phyloP scores from a whole-genome alignment of 805 yeast genomes.

The Torulaspora delbrueckii region DNA sequence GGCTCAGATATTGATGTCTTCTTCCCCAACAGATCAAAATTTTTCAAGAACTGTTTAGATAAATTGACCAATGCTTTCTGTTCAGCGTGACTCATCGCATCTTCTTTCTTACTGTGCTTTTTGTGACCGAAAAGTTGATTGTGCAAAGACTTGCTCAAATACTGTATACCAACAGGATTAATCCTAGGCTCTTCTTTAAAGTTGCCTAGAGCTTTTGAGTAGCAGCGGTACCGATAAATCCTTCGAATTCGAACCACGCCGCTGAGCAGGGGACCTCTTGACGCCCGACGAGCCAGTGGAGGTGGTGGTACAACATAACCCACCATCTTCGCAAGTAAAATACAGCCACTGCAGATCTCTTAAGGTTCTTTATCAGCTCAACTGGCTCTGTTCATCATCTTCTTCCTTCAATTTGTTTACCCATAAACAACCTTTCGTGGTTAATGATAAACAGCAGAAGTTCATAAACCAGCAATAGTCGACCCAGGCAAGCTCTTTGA shows the following conservation, averaged over 20 bases:
- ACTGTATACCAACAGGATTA: slow-evolving; percentile 79
- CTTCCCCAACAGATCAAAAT: slow-evolving; percentile 70
- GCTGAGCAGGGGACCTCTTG: not conserved
- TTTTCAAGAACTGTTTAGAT: slow-evolving; percentile 54
- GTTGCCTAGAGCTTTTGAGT: not conserved
- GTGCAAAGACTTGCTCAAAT: slow-evolving; percentile 56
- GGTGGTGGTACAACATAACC: not conserved
- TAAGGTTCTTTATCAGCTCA: too few species aligned
- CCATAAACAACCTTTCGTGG: not conserved
- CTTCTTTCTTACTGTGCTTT: slow-evolving; percentile 28
- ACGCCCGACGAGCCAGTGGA: not conserved
- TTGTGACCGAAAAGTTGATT: slow-evolving; percentile 47
- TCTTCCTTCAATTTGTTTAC: not conserved
- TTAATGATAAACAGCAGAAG: not conserved
- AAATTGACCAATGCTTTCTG: slow-evolving; percentile 41
- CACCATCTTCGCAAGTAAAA: not conserved
- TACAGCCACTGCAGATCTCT: too few species aligned
- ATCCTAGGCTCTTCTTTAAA: slow-evolving; percentile 46
- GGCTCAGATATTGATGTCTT: slow-evolving; percentile 60
- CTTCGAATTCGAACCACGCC: slow-evolving; percentile 2
- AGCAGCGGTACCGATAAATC: slow-evolving; percentile 10
- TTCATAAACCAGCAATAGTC: not conserved
- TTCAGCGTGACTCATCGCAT: slow-evolving; percentile 18
- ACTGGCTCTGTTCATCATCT: not conserved
- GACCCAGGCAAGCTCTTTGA: too few species aligned